Evolutionary conservation across 1,139 yeast species (phyloP).

Genomic region (Kodamaea fungicola): DNA sequence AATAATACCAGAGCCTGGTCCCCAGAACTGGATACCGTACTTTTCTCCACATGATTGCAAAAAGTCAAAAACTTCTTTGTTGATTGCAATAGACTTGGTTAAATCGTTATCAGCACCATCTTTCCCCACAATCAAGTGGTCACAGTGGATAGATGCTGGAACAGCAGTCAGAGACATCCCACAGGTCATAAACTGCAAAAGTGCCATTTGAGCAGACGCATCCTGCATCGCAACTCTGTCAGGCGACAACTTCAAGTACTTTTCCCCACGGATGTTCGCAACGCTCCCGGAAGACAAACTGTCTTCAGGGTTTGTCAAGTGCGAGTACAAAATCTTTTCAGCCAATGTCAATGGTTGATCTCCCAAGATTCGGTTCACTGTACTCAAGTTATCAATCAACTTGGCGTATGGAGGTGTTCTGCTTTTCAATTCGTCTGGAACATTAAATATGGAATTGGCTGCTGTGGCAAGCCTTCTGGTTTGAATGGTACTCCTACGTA

Average conservation of each 20-base stretch:
- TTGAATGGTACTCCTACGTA: slow-evolving; percentile 2
- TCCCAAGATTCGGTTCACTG: slow-evolving; percentile 61
- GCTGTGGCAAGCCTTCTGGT: slow-evolving; percentile 33
- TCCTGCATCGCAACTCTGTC: slow-evolving; percentile 99
- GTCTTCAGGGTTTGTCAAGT: slow-evolving; percentile 82
- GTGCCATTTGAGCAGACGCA: slow-evolving; percentile 98
- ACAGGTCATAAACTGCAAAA: slow-evolving; percentile 94
- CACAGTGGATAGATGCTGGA: slow-evolving; percentile 96
- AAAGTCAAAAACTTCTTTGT: slow-evolving; percentile 92
- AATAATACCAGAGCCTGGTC: slow-evolving; percentile 97
- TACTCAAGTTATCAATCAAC: slow-evolving; percentile 57
- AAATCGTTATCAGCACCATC: slow-evolving; percentile 85
- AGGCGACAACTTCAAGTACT: slow-evolving; percentile 88
- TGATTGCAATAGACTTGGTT: slow-evolving; percentile 69
- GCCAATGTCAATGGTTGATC: slow-evolving; percentile 84
- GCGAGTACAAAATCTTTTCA: slow-evolving; percentile 91
- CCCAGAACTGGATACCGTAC: slow-evolving; percentile 98
- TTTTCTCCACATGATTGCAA: slow-evolving; percentile 85
- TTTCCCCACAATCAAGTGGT: slow-evolving; percentile 93
- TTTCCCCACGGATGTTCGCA: slow-evolving; percentile 69
- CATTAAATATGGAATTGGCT: slow-evolving; percentile 21
- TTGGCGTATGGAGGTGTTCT: slow-evolving; percentile 87
- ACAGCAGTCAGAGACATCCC: slow-evolving; percentile 83
- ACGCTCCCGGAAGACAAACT: slow-evolving; percentile 51
- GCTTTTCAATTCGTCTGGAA: slow-evolving; percentile 59